phyloP scores from a whole-genome alignment of 768 basidiomycete genomes.

The Panaeolus cyanescens region DNA sequence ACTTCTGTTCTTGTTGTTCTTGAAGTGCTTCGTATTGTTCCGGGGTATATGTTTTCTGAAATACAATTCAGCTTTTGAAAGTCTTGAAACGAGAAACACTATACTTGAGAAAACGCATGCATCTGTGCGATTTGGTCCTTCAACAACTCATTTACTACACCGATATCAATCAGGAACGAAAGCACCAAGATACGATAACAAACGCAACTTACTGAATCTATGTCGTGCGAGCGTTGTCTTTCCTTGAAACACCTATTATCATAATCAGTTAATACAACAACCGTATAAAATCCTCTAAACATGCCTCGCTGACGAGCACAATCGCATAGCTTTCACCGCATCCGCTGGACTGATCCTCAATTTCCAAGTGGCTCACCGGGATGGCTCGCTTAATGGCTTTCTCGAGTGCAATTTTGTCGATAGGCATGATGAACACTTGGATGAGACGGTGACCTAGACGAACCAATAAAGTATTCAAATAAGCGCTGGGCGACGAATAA shows the following conservation, averaged over 20 bases:
- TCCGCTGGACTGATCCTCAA: constrained; percentile 77
- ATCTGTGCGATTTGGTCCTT: constrained; percentile 77
- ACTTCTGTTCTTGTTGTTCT: constrained; percentile 7
- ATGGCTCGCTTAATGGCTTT: constrained; percentile 63
- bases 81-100: constrained; percentile 1
- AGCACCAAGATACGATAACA: not conserved
- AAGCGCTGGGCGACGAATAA: not conserved
- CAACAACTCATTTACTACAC: constrained; percentile 72
- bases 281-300: constrained; percentile 16
- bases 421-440: constrained; percentile 51
- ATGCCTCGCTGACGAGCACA: constrained; percentile 74
- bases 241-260: constrained; percentile 67
- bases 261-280: not conserved
- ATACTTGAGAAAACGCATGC: constrained; percentile 89
- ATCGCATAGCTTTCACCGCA: constrained; percentile 82
- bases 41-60: constrained; percentile 73
- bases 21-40: constrained; percentile 60
- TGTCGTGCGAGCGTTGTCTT: constrained; percentile 81
- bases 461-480: not conserved
- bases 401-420: constrained; percentile 58
- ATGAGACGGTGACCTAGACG: not conserved
- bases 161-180: constrained; percentile 4
- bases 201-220: constrained; percentile 53
- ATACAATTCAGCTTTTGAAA: not conserved
- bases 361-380: constrained; percentile 66